Percentiles rank a stretch among this genome's conserved stretches.
Conservation (phyloP, 495 filamentous ascomycete genomes). For the Astrothelium subdiscretum region DNA sequence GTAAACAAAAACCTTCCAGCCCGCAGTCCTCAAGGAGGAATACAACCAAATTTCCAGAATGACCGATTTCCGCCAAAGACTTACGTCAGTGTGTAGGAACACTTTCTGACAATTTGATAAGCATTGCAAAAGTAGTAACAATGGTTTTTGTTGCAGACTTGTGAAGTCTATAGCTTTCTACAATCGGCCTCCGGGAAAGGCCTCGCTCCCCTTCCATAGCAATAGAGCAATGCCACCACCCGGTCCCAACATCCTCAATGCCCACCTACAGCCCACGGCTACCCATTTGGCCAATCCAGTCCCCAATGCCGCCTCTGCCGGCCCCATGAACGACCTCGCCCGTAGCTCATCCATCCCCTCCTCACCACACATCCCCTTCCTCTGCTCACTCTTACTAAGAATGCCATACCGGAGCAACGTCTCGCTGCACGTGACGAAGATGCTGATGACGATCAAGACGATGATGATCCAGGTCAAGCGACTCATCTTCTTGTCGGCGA, state of each 20-base stretch:
- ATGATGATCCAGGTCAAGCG: slow-evolving; percentile 97
- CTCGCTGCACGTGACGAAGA: slow-evolving; percentile 81
- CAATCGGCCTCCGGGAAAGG: neutral
- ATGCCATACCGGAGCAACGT: slow-evolving; percentile 81
- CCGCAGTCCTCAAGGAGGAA: too few species aligned
- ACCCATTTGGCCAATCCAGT: neutral
- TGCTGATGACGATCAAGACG: slow-evolving; percentile 78
- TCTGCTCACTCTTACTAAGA: slow-evolving; percentile 41
- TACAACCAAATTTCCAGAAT: too few species aligned
- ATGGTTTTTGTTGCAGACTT: too few species aligned
- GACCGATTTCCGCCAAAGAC: too few species aligned
- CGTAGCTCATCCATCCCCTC: neutral
- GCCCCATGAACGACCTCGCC: neutral
- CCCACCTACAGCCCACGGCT: neutral
- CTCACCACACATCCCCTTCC: slow-evolving; percentile 26
- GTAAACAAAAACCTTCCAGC: too few species aligned
- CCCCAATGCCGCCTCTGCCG: neutral
- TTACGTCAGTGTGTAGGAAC: too few species aligned
- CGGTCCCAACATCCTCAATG: neutral
- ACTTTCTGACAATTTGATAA: too few species aligned
- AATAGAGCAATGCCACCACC: neutral
- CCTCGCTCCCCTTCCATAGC: neutral
- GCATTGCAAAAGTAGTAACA: too few species aligned
- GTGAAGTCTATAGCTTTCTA: neutral
- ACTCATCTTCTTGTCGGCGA: slow-evolving; percentile 89